phyloP scores from a whole-genome alignment of 345 rosid genomes.

The Psidium guajava region DNA sequence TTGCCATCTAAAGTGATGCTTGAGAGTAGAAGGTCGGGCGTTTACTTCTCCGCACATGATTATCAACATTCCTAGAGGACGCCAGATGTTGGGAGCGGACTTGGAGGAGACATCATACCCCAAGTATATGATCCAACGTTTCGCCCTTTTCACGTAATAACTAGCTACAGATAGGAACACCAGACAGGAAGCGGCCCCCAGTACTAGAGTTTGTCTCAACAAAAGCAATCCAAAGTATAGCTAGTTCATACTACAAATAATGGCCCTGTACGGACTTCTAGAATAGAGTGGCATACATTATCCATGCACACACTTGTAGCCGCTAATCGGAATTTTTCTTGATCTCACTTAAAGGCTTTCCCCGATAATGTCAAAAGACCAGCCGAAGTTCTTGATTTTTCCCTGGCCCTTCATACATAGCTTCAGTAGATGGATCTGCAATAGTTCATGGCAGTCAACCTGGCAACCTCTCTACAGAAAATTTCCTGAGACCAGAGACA shows the following conservation, averaged over 20 bases:
- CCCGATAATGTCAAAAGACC: neutral
- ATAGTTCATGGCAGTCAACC: neutral
- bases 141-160: neutral
- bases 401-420: neutral
- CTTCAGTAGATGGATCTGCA: slow-evolving; percentile 35
- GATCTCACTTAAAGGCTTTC: neutral
- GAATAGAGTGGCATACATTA: neutral
- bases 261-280: neutral
- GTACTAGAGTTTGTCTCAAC: neutral
- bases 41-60: neutral
- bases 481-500: neutral
- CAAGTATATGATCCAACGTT: neutral
- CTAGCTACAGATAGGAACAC: neutral
- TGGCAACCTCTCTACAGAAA: neutral
- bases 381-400: slow-evolving; percentile 17
- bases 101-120: neutral
- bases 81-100: neutral
- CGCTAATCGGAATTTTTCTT: neutral
- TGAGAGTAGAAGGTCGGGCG: neutral
- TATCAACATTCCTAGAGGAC: neutral
- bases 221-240: neutral
- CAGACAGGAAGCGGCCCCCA: neutral
- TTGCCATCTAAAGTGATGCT: neutral
- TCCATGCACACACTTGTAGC: neutral
- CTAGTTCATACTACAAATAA: neutral